Evolutionary conservation across 2,329 filamentous ascomycete species (phyloP).

Genomic region (Cladophialophora psammophila): DNA sequence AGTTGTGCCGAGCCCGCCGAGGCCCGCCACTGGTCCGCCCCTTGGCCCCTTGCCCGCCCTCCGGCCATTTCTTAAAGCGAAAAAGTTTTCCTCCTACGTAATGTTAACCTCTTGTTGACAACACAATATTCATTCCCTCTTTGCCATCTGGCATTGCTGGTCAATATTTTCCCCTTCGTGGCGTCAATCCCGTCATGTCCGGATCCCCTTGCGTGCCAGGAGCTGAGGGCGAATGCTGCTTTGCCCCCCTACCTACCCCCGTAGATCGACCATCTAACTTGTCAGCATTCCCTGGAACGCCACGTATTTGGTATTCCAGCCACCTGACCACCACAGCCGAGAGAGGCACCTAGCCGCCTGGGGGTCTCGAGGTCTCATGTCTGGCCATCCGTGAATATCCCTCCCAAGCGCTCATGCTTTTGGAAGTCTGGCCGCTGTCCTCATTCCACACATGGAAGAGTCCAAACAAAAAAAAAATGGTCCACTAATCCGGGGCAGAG

Average conservation of each 20-base stretch:
- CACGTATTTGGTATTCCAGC: not conserved
- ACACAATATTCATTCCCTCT: constrained; percentile 22
- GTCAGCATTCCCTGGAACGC: constrained; percentile 3
- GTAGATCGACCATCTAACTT: not conserved
- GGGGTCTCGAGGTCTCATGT: not conserved
- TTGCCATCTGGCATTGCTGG: constrained; percentile 1
- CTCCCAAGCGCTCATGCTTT: not conserved
- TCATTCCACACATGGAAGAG: not conserved
- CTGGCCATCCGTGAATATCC: constrained; percentile 15
- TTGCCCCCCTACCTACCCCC: not conserved
- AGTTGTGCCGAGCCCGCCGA: constrained; percentile 4
- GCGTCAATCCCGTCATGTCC: not conserved
- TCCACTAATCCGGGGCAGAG: constrained; percentile 10
- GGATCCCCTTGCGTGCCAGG: too few species aligned
- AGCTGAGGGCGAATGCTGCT: not conserved
- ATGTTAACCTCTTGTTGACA: constrained; percentile 31
- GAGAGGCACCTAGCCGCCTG: constrained; percentile 5
- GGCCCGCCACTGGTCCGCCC: not conserved
- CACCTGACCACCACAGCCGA: not conserved
- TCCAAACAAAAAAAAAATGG: constrained; percentile 17
- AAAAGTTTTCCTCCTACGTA: constrained; percentile 30
- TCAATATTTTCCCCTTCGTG: constrained; percentile 15
- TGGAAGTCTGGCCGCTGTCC: constrained; percentile 4
- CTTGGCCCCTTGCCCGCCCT: not conserved
- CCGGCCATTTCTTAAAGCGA: constrained; percentile 21